A percentile compares a stretch with the other conserved stretches of the same genome.
Evolutionary conservation across 257 asterid species (phyloP).

Genomic region (Eucommia ulmoides): DNA sequence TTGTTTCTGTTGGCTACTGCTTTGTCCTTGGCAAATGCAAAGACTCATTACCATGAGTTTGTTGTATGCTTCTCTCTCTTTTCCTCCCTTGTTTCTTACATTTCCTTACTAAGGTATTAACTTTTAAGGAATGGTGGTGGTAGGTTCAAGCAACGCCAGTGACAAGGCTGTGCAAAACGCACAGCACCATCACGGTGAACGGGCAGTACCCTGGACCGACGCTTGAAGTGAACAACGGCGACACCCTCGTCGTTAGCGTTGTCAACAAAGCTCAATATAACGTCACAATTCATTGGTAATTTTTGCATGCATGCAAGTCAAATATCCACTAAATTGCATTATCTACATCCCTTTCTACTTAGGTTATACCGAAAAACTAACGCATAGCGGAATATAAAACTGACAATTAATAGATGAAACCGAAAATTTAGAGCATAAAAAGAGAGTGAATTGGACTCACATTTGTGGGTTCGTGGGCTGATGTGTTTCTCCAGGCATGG

Average conservation of each 20-base stretch:
- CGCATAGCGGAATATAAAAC: too few relatives aligned
- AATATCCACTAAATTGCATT: too few relatives aligned
- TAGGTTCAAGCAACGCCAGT: background rate
- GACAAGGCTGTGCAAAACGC: background rate
- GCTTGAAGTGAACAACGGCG: background rate
- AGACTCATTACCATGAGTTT: constrained; percentile 17
- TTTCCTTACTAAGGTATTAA: too few relatives aligned
- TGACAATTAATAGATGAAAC: too few relatives aligned
- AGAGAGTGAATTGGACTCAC: too few relatives aligned
- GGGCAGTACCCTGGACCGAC: background rate
- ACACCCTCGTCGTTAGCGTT: constrained; percentile 4
- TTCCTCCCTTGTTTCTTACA: background rate
- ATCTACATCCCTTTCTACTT: too few relatives aligned
- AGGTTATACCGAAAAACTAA: too few relatives aligned
- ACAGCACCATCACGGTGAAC: background rate
- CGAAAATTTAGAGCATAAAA: too few relatives aligned
- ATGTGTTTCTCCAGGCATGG: constrained; percentile 1
- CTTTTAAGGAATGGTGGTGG: too few relatives aligned
- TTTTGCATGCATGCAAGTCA: constrained; percentile 1
- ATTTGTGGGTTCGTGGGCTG: too few relatives aligned
- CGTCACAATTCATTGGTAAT: constrained; percentile 6
- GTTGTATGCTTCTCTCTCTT: constrained; percentile 16
- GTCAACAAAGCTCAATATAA: constrained; percentile 7
- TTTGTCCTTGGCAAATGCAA: constrained; percentile 13
- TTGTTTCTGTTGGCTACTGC: constrained; percentile 6